Base-by-base conservation (phyloP, 1,284 basidiomycete genomes). In the Austroboletus olivaceoglutinosus region DNA sequence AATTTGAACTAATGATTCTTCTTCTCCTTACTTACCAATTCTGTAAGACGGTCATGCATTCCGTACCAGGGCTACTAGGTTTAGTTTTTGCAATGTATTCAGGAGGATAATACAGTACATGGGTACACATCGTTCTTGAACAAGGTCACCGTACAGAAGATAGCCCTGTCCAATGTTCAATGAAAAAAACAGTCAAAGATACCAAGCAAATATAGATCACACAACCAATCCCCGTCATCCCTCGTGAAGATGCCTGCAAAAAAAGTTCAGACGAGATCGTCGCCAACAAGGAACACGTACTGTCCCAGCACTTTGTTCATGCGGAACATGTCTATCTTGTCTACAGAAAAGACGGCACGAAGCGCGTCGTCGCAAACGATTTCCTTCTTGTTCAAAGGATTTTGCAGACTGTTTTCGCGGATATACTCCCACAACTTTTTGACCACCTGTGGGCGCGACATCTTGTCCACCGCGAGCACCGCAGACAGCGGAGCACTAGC, bases 361-460 rank as follows among this genome's bases (percentile, higher is more conserved):
- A 93, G 69, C 36, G 71, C 75, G 27, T 76, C 73, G 67, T 94
- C 91, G 62, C 91, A 93, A 2, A 93, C 58, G 52, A 94, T 93
- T 68, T 92, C 87, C 53, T 81, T 80, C 70, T 77, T 86, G 70
- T 93, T 89, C 8, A 64, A 65, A 4, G 91, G 90, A 64, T 93
- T 91, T 70, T 94, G 91, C 42, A 93, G 73, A 30, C 83, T 74
- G 56, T 90, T 80, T 11, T 65, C 74, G 65, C 90, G 92, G 70
- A 94, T 93, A 68, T 93, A 86, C 12, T 77, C 81, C 91, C 91
- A 94, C 5, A 94, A 71, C 53, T 84, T 82, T 68, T 93, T 94
- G 43, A 93, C 91, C 30, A 91, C 87, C 62, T 91, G 90, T n/a
- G 89, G 89, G 25, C 92, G 85, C 19, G 91, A 89, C 52, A 91